Evolutionary conservation across 768 basidiomycete genomes (phyloP).

Genomic region (Auricularia heimuer): DNA sequence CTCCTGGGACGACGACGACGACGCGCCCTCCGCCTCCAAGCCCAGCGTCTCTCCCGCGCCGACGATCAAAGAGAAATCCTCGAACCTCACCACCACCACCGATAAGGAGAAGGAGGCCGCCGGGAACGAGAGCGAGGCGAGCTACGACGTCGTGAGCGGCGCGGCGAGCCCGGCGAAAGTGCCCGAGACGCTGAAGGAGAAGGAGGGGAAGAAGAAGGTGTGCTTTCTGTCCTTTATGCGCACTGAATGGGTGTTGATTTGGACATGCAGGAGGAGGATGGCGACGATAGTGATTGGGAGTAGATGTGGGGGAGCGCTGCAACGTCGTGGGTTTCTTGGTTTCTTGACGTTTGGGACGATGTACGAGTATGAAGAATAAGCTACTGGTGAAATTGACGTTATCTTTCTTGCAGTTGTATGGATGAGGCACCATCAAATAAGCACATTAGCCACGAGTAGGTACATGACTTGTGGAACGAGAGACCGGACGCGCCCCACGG

Average conservation of each 20-base stretch:
- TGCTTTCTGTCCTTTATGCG: slow-evolving; percentile 14
- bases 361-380: too few species aligned
- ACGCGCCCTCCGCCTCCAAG: slow-evolving; percentile 31
- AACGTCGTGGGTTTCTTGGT: neutral
- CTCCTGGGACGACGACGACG: slow-evolving; percentile 89
- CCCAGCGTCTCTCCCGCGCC: neutral
- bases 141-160: slow-evolving; percentile 48
- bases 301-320: slow-evolving; percentile 18
- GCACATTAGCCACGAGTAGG: too few species aligned
- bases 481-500: too few species aligned
- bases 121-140: slow-evolving; percentile 38
- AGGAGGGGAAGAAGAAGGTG: slow-evolving; percentile 14
- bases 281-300: slow-evolving; percentile 60
- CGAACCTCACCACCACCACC: neutral
- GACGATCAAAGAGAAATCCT: slow-evolving; percentile 4
- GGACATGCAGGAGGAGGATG: slow-evolving; percentile 16
- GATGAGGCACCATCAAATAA: too few species aligned
- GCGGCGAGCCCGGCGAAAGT: neutral
- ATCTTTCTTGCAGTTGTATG: too few species aligned
- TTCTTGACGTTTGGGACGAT: too few species aligned
- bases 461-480: too few species aligned
- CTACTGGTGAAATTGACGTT: too few species aligned
- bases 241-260: slow-evolving; percentile 1
- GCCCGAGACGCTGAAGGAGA: slow-evolving; percentile 40
- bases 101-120: neutral